Base-by-base conservation (phyloP, 2,329 filamentous ascomycete species). In the Alternaria triticina region DNA sequence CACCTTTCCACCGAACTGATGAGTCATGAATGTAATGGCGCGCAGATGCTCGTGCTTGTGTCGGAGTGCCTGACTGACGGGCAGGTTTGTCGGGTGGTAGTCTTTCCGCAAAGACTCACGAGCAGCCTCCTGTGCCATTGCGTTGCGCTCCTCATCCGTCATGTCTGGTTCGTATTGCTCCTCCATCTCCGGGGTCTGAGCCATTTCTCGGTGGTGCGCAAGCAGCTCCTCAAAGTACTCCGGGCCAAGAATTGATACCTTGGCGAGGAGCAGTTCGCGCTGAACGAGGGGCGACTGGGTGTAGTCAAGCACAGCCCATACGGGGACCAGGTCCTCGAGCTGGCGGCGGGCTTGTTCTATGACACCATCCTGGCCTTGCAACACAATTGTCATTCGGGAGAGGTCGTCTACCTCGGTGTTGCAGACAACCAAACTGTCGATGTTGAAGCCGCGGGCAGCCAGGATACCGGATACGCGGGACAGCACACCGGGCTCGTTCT, bases 161-260 rank as follows among this genome's bases (percentile, higher is more conserved):
- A 76, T 28, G 59, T 77, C 75, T 2, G 55, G 50, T 30, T 72
- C 67, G 30, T 70, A 70, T 22, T 61, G 64, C 46, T 70, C 72
- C 11, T 75, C 68, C 20, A 70, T 43, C 40, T 76, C 74, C 4
- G 84, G 76, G 61, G 71, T 82, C 22, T 85, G 84, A 11, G 88
- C 90, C 81, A 98, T 97, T 83, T 98, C 96, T 62, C 94, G 90
- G 83, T 99, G 96, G 82, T 99, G 96, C 59, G 93, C 91, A 70
- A 97, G 89, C 60, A 99, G 87, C 83, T 99, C 96, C 83, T 98
- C 95, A 74, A 97, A 99, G 83, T 97, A 97, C 85, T 99, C 96
- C 6, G 96, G 96, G 1, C 96, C 96, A 40, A 99, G 87, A 65
- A 97, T 97, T 81, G 95, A 97, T 82, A 99, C 88, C 86, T 99